Evolutionary conservation across 805 yeast genomes (phyloP).

Genomic region (Lipomyces japonicus): DNA sequence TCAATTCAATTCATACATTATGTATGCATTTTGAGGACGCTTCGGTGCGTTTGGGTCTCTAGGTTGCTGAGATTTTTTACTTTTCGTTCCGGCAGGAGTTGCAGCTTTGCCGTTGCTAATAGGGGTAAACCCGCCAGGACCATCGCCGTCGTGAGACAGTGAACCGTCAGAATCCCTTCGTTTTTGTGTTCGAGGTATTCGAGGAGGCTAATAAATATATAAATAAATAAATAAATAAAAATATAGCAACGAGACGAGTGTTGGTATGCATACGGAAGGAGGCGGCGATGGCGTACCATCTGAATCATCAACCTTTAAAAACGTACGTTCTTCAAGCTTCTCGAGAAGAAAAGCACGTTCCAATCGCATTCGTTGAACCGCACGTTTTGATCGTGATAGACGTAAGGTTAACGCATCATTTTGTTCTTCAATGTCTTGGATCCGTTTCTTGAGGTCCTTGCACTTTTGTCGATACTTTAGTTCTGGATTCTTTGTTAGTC

Average conservation of each 20-base stretch:
- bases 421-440: conserved; percentile 67
- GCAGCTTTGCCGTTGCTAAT: not conserved
- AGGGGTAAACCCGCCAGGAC: not conserved
- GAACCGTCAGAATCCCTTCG: conserved; percentile 16
- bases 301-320: conserved; percentile 32
- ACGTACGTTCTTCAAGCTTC: conserved; percentile 56
- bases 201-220: conserved; percentile 21
- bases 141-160: conserved; percentile 11
- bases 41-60: conserved; percentile 85
- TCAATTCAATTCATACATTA: conserved; percentile 50
- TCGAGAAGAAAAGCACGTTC: conserved; percentile 81
- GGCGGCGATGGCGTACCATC: conserved; percentile 35
- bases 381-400: conserved; percentile 68
- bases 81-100: conserved; percentile 21
- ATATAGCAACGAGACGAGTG: not conserved
- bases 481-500: conserved; percentile 30
- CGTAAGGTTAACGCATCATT: conserved; percentile 75
- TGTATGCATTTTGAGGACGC: conserved; percentile 85
- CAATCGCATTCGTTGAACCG: conserved; percentile 71
- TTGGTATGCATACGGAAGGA: conserved; percentile 26
- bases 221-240: not conserved
- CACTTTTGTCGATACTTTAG: conserved; percentile 59
- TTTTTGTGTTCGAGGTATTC: conserved; percentile 6
- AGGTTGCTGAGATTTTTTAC: conserved; percentile 40
- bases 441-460: conserved; percentile 63